Evolutionary conservation across 2,329 filamentous ascomycete genomes (phyloP).

Genomic region (Sporothrix globosa): DNA sequence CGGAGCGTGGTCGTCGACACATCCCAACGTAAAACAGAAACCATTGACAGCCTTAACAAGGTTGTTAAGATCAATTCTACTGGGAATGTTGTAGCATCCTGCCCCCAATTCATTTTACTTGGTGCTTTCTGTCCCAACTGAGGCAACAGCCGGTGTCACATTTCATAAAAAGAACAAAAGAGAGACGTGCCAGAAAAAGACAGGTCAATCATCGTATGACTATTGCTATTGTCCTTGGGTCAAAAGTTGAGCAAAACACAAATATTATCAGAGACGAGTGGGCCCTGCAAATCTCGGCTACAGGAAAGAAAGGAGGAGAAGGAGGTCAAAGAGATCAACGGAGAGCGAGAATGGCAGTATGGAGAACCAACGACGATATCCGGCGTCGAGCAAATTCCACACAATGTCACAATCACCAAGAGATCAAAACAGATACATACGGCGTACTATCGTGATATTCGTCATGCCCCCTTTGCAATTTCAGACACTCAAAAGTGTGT

Average conservation of each 20-base stretch:
- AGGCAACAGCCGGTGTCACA: constrained; percentile 22
- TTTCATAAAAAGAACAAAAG: not conserved
- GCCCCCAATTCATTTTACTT: constrained; percentile 2
- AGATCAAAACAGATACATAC: no score
- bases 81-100: constrained; percentile 1
- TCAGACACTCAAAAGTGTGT: not conserved
- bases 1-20: not conserved
- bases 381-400: no score
- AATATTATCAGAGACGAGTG: no score
- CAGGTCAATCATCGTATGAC: not conserved
- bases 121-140: not conserved
- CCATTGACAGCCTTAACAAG: constrained; percentile 4
- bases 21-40: not conserved
- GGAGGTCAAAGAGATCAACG: not conserved
- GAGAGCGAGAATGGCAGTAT: no score
- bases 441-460: no score
- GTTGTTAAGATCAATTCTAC: constrained; percentile 1
- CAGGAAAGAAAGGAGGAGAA: no score
- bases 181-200: not conserved
- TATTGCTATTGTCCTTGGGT: not conserved
- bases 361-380: no score
- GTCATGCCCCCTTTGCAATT: no score
- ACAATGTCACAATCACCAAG: no score
- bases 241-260: no score
- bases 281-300: no score